Evolutionary conservation across 192 early-diverging fungal species (phyloP).

Genomic region (Coemansia sp.): DNA sequence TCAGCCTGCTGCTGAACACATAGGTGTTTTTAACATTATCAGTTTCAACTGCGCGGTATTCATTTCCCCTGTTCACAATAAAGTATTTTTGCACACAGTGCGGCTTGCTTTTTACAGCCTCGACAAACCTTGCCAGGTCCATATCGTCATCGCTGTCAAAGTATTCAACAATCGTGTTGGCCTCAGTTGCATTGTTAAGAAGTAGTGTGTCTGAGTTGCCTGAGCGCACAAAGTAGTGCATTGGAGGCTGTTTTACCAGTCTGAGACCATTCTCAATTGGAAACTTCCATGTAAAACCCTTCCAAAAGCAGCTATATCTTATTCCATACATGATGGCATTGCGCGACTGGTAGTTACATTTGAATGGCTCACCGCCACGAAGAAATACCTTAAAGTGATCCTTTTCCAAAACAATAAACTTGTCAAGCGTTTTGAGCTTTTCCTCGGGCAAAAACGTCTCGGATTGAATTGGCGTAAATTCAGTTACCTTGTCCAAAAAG

Average conservation of each 20-base stretch:
- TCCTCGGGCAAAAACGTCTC: background rate
- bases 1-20: background rate
- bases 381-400: slow-evolving; percentile 1
- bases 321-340: background rate
- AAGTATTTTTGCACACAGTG: slow-evolving; percentile 1
- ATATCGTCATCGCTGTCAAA: slow-evolving; percentile 2
- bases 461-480: background rate
- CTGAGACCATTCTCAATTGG: background rate
- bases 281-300: background rate
- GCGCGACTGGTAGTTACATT: slow-evolving; percentile 8
- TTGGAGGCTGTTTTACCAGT: background rate
- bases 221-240: slow-evolving; percentile 9
- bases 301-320: background rate
- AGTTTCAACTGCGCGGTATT: slow-evolving; percentile 2
- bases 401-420: slow-evolving; percentile 8
- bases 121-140: slow-evolving; percentile 6
- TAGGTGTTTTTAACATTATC: slow-evolving; percentile 4
- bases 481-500: background rate
- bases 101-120: slow-evolving; percentile 7
- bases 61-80: background rate
- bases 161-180: slow-evolving; percentile 6
- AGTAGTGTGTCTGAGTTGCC: background rate
- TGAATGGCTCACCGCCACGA: slow-evolving; percentile 3
- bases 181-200: background rate
- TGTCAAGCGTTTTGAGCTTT: background rate